Percentiles rank a stretch among this genome's conserved stretches.
These are phyloP conservation scores for Arthrobotrys entomopaga DNA, from an alignment of 2,329 filamentous ascomycete species.

Conservation along the genomic window DNA sequence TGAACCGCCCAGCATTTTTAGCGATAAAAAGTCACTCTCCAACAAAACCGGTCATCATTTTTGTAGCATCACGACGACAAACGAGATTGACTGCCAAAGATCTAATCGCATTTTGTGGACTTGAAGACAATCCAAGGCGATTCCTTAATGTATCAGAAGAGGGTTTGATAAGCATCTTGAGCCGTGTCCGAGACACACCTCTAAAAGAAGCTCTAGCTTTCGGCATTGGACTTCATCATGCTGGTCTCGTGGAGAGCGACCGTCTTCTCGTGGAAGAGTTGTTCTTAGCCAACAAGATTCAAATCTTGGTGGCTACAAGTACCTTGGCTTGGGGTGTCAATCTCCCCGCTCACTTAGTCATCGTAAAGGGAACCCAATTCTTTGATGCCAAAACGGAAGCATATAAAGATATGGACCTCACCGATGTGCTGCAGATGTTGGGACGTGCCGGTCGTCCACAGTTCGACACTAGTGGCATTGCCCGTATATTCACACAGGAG, in stretches of 20 bases:
- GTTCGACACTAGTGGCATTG: conserved; percentile 92
- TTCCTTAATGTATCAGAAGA: conserved; percentile 96
- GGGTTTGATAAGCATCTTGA: conserved; percentile 86
- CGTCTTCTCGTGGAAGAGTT: conserved; percentile 91
- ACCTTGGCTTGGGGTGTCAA: conserved; percentile 97
- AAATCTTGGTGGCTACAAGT: conserved; percentile 93
- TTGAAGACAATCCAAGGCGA: conserved; percentile 95
- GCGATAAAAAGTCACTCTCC: conserved; percentile 97
- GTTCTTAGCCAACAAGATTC: conserved; percentile 97
- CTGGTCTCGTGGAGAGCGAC: conserved; percentile 93
- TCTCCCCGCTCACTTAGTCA: conserved; percentile 91
- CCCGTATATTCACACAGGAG: conserved; percentile 96
- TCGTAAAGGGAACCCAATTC: conserved; percentile 98
- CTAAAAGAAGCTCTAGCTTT: conserved; percentile 94
- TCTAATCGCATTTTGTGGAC: conserved; percentile 94
- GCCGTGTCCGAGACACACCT: conserved; percentile 90
- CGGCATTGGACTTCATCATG: conserved; percentile 95
- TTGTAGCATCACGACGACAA: conserved; percentile 93
- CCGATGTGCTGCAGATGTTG: conserved; percentile 97
- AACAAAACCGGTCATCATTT: conserved; percentile 96
- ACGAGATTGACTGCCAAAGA: conserved; percentile 95
- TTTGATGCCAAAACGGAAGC: conserved; percentile 98
- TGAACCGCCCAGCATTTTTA: conserved; percentile 96
- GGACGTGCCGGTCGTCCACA: conserved; percentile 94
- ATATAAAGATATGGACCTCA: conserved; percentile 98